Base-by-base conservation (phyloP, 2,329 filamentous ascomycete genomes). In the Emmonsiellopsis sp. region DNA sequence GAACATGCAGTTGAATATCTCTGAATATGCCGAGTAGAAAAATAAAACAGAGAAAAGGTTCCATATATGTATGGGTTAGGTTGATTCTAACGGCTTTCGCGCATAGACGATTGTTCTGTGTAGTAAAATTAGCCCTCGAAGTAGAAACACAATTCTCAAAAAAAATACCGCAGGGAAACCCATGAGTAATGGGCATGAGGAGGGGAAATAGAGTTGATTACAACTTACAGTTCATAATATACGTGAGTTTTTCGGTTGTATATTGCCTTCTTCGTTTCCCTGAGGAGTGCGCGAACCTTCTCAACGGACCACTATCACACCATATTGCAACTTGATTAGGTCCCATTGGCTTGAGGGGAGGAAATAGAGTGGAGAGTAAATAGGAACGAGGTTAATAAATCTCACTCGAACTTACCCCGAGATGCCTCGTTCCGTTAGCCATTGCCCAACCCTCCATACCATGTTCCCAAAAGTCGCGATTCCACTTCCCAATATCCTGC, bases 361-460 rank as follows among this genome's bases (percentile, higher is more conserved):
- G 21, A 31, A 11, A 45, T 13, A 45, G 21, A 13, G 10, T n/a
- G 13, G 43, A n/a, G 3, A 45, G 11, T 45, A 14, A 27, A 27
- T 21, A 14, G 43, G 17, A 45, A 45, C 4, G 11, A 11, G 43
- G n/a, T 45, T 31, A 14, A 11, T 45, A 9, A 45, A 17, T 17
- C 8, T 17, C 8, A 34, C 2, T 21, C 11, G 11, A 34, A 34
- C 45, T 48, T n/a, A 48, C 45, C 33, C 34, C 31, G 9, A 48
- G 45, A 21, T 33, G 9, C 21, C 33, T 11, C 8, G 45, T 48
- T 8, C 9, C 9, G 10, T 11, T 8, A 10, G 33, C 33, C 48
- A 55, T n/a, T 4, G 42, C 17, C 54, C 54, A 55, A 8, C 54
- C 54, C 40, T 55, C 54, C 36, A 55, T 53, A n/a, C 54, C 65